Evolutionary conservation across 257 asterid genomes (phyloP).

Genomic region (Fraxinus pennsylvanica): DNA sequence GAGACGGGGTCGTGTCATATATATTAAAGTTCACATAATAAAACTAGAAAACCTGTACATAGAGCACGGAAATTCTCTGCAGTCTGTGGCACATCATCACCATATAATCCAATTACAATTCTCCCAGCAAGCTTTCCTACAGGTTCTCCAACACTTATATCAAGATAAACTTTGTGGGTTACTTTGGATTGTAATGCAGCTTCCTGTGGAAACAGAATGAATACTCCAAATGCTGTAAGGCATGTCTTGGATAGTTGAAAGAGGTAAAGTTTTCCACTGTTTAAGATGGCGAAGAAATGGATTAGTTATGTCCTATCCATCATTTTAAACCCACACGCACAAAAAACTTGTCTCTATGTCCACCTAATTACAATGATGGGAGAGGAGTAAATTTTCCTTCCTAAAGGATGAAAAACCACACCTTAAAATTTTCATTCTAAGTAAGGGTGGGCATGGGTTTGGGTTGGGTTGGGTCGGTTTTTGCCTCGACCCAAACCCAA

Average conservation of each 20-base stretch:
- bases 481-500: too few species aligned
- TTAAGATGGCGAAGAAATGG: not conserved
- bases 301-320: conserved; percentile 7
- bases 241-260: not conserved
- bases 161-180: conserved; percentile 79
- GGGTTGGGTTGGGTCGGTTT: too few species aligned
- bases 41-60: conserved; percentile 61
- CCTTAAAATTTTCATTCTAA: not conserved
- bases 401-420: not conserved
- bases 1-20: too few species aligned
- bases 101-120: conserved; percentile 87
- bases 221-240: not conserved
- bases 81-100: conserved; percentile 93
- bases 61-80: conserved; percentile 93
- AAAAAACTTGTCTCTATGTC: not conserved
- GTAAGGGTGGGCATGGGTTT: too few species aligned
- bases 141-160: conserved; percentile 90
- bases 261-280: conserved; percentile 9
- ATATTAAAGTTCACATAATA: not conserved
- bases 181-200: conserved; percentile 78
- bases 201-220: conserved; percentile 46
- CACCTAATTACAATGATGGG: not conserved
- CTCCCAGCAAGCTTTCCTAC: conserved; percentile 85
- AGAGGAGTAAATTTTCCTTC: not conserved
- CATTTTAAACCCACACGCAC: not conserved